Evolutionary conservation across 2,329 filamentous ascomycete species (phyloP), one percentile per base, ranked within the genome.

Genomic region (Ophiostoma populinum): DNA sequence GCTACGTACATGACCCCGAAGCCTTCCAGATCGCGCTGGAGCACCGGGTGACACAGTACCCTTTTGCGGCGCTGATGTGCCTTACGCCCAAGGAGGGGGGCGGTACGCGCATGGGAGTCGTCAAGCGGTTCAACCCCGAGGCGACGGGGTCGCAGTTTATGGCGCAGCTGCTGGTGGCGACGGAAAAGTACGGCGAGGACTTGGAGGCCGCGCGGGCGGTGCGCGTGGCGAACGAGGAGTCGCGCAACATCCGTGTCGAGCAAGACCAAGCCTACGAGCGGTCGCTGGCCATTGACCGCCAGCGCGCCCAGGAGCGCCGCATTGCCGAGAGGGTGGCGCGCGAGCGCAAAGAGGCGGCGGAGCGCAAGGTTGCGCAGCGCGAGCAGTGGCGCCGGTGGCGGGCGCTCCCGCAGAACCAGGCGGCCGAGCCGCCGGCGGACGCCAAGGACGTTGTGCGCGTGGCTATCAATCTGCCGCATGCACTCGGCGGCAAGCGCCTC

Each of bases 181-280:
- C 92, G 41, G 66, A 72, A 32, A 75, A 79, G 42, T 80, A 92
- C 50, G 69, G 69, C n/a, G 68, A 77, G 12, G 75, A 87, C 31
- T 61, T 98, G 4, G 72, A 74, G 25, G 66, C 73, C 20, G 75
- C 80, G 15, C 70, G 86, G n/a, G 70, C 77, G 2, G 74, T 82
- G 47, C 67, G 86, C 35, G 70, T 72, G 12, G 82, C 85, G 27
- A 81, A 92, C 45, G 74, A 92, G 50, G 74, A 82, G 2, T 70
- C 79, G n/a, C 69, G 87, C 30, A 80, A 62, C 46, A 62, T 98
- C 22, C 71, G 86, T n/a, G 70, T 79, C 41, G 75, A 93, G 53
- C 90, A 98, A 52, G 85, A 95, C 51, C 80, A 73, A 8, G 90
- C 90, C 1, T 98, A 98, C 53, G 86, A 98, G 56, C 73, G 85